phyloP scores from a whole-genome alignment of 2,329 filamentous ascomycete genomes.

The Talaromyces funiculosus region DNA sequence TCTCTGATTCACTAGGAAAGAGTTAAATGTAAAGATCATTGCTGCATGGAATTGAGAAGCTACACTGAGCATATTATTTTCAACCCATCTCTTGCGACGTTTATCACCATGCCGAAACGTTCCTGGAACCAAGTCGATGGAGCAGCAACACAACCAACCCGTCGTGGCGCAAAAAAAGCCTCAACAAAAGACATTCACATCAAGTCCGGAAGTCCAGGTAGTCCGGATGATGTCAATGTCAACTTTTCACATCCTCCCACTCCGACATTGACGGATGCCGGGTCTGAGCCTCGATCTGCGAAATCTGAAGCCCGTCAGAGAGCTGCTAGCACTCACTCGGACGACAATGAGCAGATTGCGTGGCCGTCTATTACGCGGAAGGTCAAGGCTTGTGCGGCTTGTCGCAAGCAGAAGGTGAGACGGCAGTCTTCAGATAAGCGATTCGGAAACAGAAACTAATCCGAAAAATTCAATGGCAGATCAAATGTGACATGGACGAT shows the following conservation, averaged over 20 bases:
- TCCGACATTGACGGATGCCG: slow-evolving; percentile 11
- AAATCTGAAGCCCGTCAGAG: slow-evolving; percentile 10
- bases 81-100: not conserved
- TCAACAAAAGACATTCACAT: not conserved
- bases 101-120: slow-evolving; percentile 13
- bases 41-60: not conserved
- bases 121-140: slow-evolving; percentile 13
- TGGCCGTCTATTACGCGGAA: slow-evolving; percentile 33
- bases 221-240: slow-evolving; percentile 7
- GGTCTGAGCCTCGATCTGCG: slow-evolving; percentile 9
- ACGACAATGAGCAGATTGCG: slow-evolving; percentile 14
- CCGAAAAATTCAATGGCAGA: slow-evolving; percentile 17
- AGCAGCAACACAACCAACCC: slow-evolving; percentile 6
- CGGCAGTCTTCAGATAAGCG: not conserved
- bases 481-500: slow-evolving; percentile 45
- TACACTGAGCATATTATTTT: not conserved
- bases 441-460: not conserved
- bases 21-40: not conserved
- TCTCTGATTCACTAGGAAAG: not conserved
- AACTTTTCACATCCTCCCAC: slow-evolving; percentile 12
- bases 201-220: slow-evolving; percentile 11
- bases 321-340: slow-evolving; percentile 12
- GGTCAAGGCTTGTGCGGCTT: slow-evolving; percentile 45
- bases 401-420: slow-evolving; percentile 47
- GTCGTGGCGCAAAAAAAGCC: slow-evolving; percentile 5